Conservation (phyloP, 2,329 filamentous ascomycete genomes). For the Exophiala viscosa region DNA sequence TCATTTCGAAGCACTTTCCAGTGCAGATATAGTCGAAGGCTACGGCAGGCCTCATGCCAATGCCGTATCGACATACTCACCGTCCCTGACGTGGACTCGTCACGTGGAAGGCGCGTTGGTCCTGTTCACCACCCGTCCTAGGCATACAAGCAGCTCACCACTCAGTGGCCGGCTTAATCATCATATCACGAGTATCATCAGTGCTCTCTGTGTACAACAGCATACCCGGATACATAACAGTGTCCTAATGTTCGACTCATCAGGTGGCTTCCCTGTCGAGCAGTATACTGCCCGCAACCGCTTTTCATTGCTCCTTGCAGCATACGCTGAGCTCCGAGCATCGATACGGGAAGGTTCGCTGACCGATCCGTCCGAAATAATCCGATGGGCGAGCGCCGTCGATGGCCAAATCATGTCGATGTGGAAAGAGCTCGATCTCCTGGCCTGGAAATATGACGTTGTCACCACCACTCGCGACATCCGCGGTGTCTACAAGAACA, state of each 20-base stretch:
- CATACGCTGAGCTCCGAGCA: conserved; percentile 9
- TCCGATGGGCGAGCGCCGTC: conserved; percentile 2
- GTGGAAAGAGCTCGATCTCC: conserved; percentile 4
- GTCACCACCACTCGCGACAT: background rate
- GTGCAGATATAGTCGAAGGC: background rate
- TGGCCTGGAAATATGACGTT: conserved; percentile 16
- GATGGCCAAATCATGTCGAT: background rate
- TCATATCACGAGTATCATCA: conserved; percentile 1
- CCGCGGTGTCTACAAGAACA: conserved; percentile 11
- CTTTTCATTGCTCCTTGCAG: conserved; percentile 9
- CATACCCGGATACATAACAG: background rate
- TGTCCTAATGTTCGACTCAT: background rate
- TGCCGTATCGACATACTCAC: background rate
- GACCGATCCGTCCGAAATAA: conserved; percentile 6
- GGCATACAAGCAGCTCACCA: background rate
- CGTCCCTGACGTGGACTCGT: conserved; percentile 2
- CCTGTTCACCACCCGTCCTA: conserved; percentile 2
- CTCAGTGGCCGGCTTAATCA: conserved; percentile 1
- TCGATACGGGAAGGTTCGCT: conserved; percentile 4
- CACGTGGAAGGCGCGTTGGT: conserved; percentile 12
- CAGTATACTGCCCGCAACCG: background rate
- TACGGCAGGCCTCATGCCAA: background rate
- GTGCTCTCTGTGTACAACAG: conserved; percentile 7
- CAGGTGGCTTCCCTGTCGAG: background rate
- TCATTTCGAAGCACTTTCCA: conserved; percentile 12